A percentile compares a stretch with the other conserved stretches of the same genome.
Conservation (phyloP, 139 green algal genomes). For the Micractinium sp. region DNA sequence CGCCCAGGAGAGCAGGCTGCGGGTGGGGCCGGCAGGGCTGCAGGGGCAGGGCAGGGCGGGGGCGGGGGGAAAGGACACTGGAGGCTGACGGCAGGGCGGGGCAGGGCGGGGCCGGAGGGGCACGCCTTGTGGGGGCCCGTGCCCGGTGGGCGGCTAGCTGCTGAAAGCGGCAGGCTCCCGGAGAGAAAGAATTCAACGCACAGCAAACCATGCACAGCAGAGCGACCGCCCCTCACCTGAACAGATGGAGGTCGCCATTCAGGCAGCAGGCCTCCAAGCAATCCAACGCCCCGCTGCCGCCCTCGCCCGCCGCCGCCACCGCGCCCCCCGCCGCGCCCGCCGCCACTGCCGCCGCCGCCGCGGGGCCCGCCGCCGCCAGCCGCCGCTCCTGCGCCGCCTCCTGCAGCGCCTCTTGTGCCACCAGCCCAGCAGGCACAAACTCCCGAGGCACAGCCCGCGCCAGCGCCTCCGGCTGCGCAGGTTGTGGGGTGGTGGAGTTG, state of each 20-base stretch:
- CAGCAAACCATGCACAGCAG: neutral
- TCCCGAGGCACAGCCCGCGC: neutral
- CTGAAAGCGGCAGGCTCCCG: neutral
- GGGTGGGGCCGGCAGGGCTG: no score
- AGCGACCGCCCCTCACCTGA: neutral
- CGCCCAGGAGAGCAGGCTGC: no score
- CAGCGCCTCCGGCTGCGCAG: neutral
- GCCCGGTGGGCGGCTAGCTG: no score
- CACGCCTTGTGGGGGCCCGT: no score
- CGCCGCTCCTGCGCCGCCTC: neutral
- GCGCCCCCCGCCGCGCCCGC: neutral
- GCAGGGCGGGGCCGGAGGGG: no score
- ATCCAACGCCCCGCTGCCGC: neutral
- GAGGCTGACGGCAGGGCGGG: no score
- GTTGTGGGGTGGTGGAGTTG: neutral
- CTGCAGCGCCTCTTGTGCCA: neutral
- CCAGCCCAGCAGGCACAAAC: conserved; percentile 1
- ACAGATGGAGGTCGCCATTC: conserved; percentile 20
- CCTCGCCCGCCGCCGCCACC: neutral
- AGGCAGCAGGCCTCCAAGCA: conserved; percentile 30
- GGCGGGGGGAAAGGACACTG: neutral
- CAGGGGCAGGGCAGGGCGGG: neutral
- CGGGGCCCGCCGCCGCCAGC: neutral
- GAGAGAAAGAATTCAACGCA: neutral
- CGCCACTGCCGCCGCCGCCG: neutral